A percentile compares a stretch with the other conserved stretches of the same genome.
Evolutionary conservation across 306 rosid genomes (phyloP).

Genomic region (Prunus dulcis): DNA sequence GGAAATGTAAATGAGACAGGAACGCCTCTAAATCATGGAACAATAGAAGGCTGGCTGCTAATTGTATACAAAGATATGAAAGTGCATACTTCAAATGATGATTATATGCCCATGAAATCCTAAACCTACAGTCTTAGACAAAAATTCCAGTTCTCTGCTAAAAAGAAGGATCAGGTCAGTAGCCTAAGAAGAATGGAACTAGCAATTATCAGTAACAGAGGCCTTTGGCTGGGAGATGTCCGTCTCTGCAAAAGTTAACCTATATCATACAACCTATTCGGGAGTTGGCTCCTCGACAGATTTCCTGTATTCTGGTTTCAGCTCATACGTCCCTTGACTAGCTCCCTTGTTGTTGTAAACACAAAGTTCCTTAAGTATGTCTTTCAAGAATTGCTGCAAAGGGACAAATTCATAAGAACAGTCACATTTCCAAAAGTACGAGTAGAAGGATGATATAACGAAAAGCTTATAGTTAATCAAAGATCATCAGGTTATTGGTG

Average conservation of each 20-base stretch:
- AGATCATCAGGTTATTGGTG: not conserved
- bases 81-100: not conserved
- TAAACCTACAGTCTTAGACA: slow-evolving; percentile 5
- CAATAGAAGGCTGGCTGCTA: too few relatives aligned
- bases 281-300: slow-evolving; percentile 38
- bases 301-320: slow-evolving; percentile 89
- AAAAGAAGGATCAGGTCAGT: slow-evolving; percentile 3
- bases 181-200: slow-evolving; percentile 4
- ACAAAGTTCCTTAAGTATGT: slow-evolving; percentile 79
- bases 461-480: not conserved
- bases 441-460: not conserved
- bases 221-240: not conserved
- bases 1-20: too few relatives aligned
- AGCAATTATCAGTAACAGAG: not conserved
- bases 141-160: not conserved
- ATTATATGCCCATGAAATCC: not conserved
- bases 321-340: slow-evolving; percentile 85
- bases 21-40: too few relatives aligned
- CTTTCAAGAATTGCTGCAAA: slow-evolving; percentile 92
- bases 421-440: not conserved
- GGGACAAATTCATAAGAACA: slow-evolving; percentile 10
- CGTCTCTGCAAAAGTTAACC: not conserved
- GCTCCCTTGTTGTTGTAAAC: slow-evolving; percentile 88
- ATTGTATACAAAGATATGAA: too few relatives aligned
- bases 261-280: slow-evolving; percentile 19